phyloP scores from a whole-genome alignment of 495 filamentous ascomycete species.

The Hypoxylon trugodes region DNA sequence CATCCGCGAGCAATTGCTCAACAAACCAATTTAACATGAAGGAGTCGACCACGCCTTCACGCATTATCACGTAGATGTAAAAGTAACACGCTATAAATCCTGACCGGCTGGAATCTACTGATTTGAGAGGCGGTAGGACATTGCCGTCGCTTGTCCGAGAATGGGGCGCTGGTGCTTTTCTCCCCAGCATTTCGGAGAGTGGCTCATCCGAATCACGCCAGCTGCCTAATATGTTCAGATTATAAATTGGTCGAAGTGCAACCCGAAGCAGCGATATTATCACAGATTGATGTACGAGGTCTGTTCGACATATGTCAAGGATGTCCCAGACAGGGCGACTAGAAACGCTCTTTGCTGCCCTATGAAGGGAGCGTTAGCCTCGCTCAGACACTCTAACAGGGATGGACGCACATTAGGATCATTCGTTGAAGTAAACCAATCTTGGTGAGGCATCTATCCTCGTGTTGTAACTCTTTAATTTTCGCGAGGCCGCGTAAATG shows the following conservation, averaged over 20 bases:
- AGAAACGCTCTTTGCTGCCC: conserved; percentile 43
- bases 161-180: conserved; percentile 38
- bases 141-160: conserved; percentile 36
- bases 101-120: conserved; percentile 42
- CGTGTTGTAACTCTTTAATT: conserved; percentile 41
- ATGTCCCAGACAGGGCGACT: conserved; percentile 44
- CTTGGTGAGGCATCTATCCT: conserved; percentile 36
- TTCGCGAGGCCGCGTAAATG: conserved; percentile 43
- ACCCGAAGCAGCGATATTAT: conserved; percentile 45
- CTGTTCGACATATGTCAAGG: conserved; percentile 44
- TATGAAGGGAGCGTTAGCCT: conserved; percentile 31
- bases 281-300: conserved; percentile 43
- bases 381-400: conserved; percentile 6
- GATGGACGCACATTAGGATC: conserved; percentile 40
- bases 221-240: conserved; percentile 32
- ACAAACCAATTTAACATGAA: conserved; percentile 47
- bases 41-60: conserved; percentile 40
- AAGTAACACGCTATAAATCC: conserved; percentile 48
- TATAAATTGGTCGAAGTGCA: conserved; percentile 43
- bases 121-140: conserved; percentile 31
- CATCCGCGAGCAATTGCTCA: conserved; percentile 45
- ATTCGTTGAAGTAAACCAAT: conserved; percentile 44
- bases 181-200: conserved; percentile 39
- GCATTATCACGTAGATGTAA: conserved; percentile 46
- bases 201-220: conserved; percentile 37